Conservation (phyloP, 306 rosid genomes). For the Luffa acutangula region DNA sequence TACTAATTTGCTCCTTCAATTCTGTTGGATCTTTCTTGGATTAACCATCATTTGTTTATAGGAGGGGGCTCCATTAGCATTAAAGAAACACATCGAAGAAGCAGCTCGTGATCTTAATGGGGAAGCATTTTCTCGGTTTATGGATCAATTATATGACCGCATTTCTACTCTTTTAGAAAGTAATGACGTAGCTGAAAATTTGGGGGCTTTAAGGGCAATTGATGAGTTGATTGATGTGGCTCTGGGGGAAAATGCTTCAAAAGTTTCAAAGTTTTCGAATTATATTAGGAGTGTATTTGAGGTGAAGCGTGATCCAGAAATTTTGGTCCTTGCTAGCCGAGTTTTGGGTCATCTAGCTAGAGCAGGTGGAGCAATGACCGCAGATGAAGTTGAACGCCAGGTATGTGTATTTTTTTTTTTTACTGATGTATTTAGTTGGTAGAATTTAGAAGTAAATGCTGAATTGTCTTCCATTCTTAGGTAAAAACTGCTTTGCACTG, state of each 20-base stretch:
- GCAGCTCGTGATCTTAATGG: slow-evolving; percentile 92
- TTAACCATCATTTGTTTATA: slow-evolving; percentile 12
- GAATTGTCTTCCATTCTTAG: slow-evolving; percentile 23
- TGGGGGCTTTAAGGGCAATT: slow-evolving; percentile 92
- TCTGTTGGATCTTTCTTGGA: neutral
- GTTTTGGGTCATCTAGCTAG: slow-evolving; percentile 93
- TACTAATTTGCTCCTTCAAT: neutral
- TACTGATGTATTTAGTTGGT: neutral
- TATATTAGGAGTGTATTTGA: slow-evolving; percentile 84
- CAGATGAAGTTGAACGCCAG: slow-evolving; percentile 96
- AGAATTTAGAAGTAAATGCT: slow-evolving; percentile 13
- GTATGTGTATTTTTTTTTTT: slow-evolving; percentile 19
- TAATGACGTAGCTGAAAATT: slow-evolving; percentile 66
- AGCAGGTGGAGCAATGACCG: slow-evolving; percentile 99
- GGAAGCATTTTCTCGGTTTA: slow-evolving; percentile 82
- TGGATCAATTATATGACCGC: slow-evolving; percentile 90
- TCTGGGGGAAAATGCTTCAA: slow-evolving; percentile 91
- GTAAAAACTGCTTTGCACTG: slow-evolving; percentile 81
- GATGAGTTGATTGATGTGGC: slow-evolving; percentile 91
- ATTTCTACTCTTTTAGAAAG: slow-evolving; percentile 70
- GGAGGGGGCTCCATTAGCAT: slow-evolving; percentile 79
- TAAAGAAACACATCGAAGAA: slow-evolving; percentile 84
- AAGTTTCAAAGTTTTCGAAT: slow-evolving; percentile 74
- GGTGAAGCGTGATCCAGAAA: slow-evolving; percentile 78
- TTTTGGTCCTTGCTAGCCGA: slow-evolving; percentile 79